A percentile compares a stretch with the other conserved stretches of the same genome.
These are phyloP conservation scores for Scheffersomyces lignicola DNA, from an alignment of 1,139 yeast genomes.

Conservation along the genomic window DNA sequence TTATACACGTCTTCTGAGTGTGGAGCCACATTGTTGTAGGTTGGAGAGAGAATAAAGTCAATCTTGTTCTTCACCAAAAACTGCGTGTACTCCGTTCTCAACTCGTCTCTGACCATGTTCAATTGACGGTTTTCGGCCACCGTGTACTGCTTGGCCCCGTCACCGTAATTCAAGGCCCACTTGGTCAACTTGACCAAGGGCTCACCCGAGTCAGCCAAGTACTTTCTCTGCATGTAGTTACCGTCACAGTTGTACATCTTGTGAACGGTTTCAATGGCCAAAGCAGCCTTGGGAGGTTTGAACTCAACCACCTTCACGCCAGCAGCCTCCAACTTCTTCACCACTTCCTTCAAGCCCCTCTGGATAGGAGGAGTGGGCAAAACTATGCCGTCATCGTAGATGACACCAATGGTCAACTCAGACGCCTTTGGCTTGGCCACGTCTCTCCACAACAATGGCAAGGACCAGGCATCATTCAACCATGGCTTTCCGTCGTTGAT, in stretches of 20 bases:
- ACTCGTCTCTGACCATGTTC: slow-evolving; percentile 49
- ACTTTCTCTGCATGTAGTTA: slow-evolving; percentile 50
- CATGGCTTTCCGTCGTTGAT: slow-evolving; percentile 69
- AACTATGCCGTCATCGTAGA: slow-evolving; percentile 41
- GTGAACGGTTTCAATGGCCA: slow-evolving; percentile 53
- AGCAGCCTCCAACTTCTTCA: slow-evolving; percentile 27
- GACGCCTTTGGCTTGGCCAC: slow-evolving; percentile 44
- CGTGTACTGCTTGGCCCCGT: slow-evolving; percentile 47
- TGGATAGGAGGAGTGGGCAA: slow-evolving; percentile 57
- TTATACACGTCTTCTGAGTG: slow-evolving; percentile 61
- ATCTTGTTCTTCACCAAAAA: slow-evolving; percentile 55
- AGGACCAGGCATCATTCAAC: slow-evolving; percentile 55
- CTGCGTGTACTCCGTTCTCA: slow-evolving; percentile 56
- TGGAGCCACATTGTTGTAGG: slow-evolving; percentile 73
- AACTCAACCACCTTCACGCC: slow-evolving; percentile 41
- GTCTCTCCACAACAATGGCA: slow-evolving; percentile 65
- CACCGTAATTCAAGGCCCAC: slow-evolving; percentile 59
- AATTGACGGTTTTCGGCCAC: slow-evolving; percentile 50
- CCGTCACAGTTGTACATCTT: slow-evolving; percentile 61
- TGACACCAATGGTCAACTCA: slow-evolving; percentile 36
- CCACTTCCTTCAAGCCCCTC: slow-evolving; percentile 31
- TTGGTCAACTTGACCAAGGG: slow-evolving; percentile 61
- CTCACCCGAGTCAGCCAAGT: slow-evolving; percentile 63
- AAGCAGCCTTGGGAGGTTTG: slow-evolving; percentile 50
- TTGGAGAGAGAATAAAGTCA: slow-evolving; percentile 69